Conservation (phyloP, 2,329 filamentous ascomycete genomes). For the Aspergillus quadricinctus region DNA sequence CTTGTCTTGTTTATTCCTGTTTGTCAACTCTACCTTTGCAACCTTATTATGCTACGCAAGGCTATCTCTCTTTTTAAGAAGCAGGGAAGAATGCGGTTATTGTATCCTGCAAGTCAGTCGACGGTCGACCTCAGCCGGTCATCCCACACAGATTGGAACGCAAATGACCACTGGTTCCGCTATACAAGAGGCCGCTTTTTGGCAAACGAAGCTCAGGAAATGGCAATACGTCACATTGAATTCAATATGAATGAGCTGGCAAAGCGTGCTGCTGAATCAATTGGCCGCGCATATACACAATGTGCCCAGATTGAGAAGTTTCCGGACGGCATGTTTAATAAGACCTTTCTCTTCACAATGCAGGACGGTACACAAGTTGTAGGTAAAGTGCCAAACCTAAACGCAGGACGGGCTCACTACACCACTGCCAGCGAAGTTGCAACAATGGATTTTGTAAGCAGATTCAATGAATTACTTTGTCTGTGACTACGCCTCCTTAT, state of each 20-base stretch:
- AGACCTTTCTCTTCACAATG: slow-evolving; percentile 16
- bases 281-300: neutral
- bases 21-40: no score
- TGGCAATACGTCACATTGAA: slow-evolving; percentile 11
- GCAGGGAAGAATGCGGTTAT: no score
- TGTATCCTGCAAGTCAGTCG: no score
- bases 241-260: slow-evolving; percentile 15
- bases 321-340: slow-evolving; percentile 17
- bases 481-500: neutral
- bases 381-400: slow-evolving; percentile 18
- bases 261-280: slow-evolving; percentile 7
- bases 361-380: slow-evolving; percentile 15
- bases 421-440: slow-evolving; percentile 20
- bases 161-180: neutral
- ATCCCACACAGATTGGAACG: no score
- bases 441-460: slow-evolving; percentile 16
- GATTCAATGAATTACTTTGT: neutral
- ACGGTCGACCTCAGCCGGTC: no score
- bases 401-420: slow-evolving; percentile 13
- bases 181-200: slow-evolving; percentile 18
- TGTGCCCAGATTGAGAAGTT: slow-evolving; percentile 14
- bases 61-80: no score
- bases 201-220: slow-evolving; percentile 14
- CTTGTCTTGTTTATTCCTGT: no score
- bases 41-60: no score